Conservation (phyloP, 2,329 filamentous ascomycete genomes). For the Alternaria angustiovoidea region DNA sequence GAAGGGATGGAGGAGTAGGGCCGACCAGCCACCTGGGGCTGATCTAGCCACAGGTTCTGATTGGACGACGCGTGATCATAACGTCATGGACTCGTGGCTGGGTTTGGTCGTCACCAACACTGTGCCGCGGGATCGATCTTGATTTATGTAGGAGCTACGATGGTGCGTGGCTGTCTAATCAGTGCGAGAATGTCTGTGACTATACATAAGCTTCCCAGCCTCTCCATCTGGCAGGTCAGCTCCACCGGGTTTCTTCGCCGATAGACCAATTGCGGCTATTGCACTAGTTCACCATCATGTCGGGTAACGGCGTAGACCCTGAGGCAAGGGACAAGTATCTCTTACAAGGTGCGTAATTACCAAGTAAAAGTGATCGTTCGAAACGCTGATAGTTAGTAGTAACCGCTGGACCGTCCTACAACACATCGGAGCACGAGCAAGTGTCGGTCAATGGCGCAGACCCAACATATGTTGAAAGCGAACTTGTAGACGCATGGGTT, state of each 20-base stretch:
- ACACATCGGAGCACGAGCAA: slow-evolving; percentile 39
- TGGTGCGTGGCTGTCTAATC: not conserved
- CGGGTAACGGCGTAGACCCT: slow-evolving; percentile 37
- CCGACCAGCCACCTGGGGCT: not conserved
- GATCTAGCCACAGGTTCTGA: slow-evolving; percentile 7
- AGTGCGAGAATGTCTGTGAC: not conserved
- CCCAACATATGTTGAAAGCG: slow-evolving; percentile 37
- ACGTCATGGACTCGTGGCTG: slow-evolving; percentile 14
- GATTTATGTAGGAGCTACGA: not conserved
- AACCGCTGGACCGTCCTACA: slow-evolving; percentile 48
- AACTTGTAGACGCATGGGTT: slow-evolving; percentile 41
- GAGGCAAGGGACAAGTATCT: slow-evolving; percentile 48
- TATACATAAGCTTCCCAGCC: not conserved
- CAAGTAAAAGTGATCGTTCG: no score
- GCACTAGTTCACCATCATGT: slow-evolving; percentile 2
- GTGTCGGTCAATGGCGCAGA: slow-evolving; percentile 44
- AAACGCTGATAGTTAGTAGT: slow-evolving; percentile 23
- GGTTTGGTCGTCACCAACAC: not conserved
- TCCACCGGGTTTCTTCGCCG: not conserved
- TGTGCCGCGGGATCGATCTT: not conserved
- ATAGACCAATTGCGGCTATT: not conserved
- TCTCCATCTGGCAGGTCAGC: not conserved
- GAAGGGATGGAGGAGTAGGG: not conserved
- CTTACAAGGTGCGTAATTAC: slow-evolving; percentile 31
- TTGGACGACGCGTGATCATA: slow-evolving; percentile 6